Percentiles rank a stretch among this genome's conserved stretches.
phyloP scores from a whole-genome alignment of 2,329 filamentous ascomycete genomes.

The Ophiostoma triangulosporum region DNA sequence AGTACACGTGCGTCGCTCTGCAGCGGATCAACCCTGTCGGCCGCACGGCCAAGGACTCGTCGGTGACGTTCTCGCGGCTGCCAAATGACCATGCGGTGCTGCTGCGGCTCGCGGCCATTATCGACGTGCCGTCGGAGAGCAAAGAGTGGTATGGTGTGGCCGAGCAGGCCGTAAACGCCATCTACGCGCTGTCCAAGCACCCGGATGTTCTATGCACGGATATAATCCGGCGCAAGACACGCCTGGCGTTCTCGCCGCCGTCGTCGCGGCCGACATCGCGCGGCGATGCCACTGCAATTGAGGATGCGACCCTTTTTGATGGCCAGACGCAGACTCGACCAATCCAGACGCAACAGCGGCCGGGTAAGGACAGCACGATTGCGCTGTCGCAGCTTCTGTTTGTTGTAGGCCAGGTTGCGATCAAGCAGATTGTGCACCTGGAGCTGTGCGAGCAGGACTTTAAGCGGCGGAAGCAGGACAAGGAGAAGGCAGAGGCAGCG shows the following conservation, averaged over 20 bases:
- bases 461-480: conserved; percentile 88
- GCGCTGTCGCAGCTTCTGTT: conserved; percentile 84
- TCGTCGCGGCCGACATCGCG: conserved; percentile 34
- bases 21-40: conserved; percentile 79
- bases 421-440: conserved; percentile 97
- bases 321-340: background rate
- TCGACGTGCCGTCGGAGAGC: conserved; percentile 73
- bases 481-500: conserved; percentile 35
- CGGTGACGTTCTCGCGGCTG: conserved; percentile 59
- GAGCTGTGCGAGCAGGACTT: conserved; percentile 97
- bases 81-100: conserved; percentile 88
- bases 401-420: conserved; percentile 88
- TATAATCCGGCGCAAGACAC: conserved; percentile 76
- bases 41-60: conserved; percentile 63
- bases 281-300: conserved; percentile 19
- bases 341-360: conserved; percentile 6
- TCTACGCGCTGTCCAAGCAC: conserved; percentile 87
- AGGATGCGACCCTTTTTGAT: background rate
- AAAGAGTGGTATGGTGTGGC: conserved; percentile 95
- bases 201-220: conserved; percentile 89
- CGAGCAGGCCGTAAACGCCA: conserved; percentile 90
- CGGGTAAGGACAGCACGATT: conserved; percentile 54
- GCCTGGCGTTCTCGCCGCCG: conserved; percentile 50
- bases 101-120: conserved; percentile 65
- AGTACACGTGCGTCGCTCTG: conserved; percentile 89